Base-by-base conservation (phyloP, 108 stramenopile genomes). In the Seminavis robusta region DNA sequence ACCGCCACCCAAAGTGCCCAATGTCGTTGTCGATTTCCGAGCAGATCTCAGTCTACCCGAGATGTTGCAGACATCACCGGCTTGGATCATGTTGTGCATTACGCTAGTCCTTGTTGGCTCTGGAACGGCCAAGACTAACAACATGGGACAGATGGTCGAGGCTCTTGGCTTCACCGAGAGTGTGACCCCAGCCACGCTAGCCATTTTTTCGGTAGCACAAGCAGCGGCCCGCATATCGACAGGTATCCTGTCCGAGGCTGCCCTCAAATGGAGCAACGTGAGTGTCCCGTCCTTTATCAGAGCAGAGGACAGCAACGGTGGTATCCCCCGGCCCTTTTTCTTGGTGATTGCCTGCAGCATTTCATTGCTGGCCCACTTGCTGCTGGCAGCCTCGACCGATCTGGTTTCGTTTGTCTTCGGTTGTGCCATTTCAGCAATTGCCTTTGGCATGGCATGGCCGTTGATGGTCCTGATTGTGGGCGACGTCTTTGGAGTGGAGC, bases 401-500 rank as follows among this genome's bases (percentile, higher is more conserved):
- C 67, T 80, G 55, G 54, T 59, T 26, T 64, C 52, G 4, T 88
- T 88, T 48, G 79, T 82, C 0, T 53, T 80, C n/a, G 87, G 87
- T 5, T 71, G 79, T 11, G 68, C 83, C 27, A 46, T 88, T 23
- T 74, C 79, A 1, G 87, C 83, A 1, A 26, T 67, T 27, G 80
- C 83, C 8, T 88, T 88, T 78, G 87, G 87, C 16, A 88, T 82
- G 81, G 61, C 74, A 17, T 88, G 87, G 87, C 87, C 87, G 17
- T 33, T 84, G 46, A 67, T 88, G 81, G 87, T 88, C 1, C 68
- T 86, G 3, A 77, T 82, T 20, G 69, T 71, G 1, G 81, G 82
- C 13, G 81, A 83, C 67, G 52, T 74, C 21, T 88, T 82, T 39
- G 81, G 83, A n/a, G 74, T 68, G 13, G 52, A 44, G 0, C 69